Base-by-base conservation (phyloP, 805 yeast genomes). In the Candida michaelii region DNA sequence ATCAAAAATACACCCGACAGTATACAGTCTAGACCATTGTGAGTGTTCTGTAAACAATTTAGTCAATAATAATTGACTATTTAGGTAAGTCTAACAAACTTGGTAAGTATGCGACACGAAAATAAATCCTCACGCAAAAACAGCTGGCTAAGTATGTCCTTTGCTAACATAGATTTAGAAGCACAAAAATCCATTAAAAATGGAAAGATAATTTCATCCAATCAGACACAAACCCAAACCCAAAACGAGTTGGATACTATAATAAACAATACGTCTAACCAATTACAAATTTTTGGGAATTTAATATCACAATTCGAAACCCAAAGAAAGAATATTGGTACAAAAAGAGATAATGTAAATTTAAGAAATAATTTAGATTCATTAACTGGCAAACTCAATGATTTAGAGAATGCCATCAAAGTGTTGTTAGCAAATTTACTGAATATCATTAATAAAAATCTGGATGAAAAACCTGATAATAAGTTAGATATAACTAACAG, bases 151-250 rank as follows among this genome's bases (percentile, higher is more conserved):
- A 21, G n/a, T 4, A 77, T 77, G 82, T 77, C 82, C 11, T 77
- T 77, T 64, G 81, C 81, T 30, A 73, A 74, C 42, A 65, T 62
- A 46, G 80, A 76, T 52, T 40, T 69, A 10, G 81, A 77, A 53
- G 76, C 81, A 1, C 80, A 77, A 48, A 63, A 51, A 30, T 14
- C 42, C 7, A n/a, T 30, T 5, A 30, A 18, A 48, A 40, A 17
- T 32, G 47, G 34, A 42, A 46, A 14, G 38, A 40, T 27, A 39
- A 43, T 19, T 15, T 27, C 19, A 11, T 21, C 29, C 21, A 35
- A 35, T 12, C 34, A 36, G 19, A 32, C 33, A 5, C 17, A 37
- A 2, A 24, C 31, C 3, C 47, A 42, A 37, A 24, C 31, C 4
- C 47, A 42, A 37, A 54, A 57, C 27, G 72, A 64, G 25, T 50